Evolutionary conservation across 2,329 filamentous ascomycete genomes (phyloP).

Genomic region (Calonectria pseudoreteaudii): DNA sequence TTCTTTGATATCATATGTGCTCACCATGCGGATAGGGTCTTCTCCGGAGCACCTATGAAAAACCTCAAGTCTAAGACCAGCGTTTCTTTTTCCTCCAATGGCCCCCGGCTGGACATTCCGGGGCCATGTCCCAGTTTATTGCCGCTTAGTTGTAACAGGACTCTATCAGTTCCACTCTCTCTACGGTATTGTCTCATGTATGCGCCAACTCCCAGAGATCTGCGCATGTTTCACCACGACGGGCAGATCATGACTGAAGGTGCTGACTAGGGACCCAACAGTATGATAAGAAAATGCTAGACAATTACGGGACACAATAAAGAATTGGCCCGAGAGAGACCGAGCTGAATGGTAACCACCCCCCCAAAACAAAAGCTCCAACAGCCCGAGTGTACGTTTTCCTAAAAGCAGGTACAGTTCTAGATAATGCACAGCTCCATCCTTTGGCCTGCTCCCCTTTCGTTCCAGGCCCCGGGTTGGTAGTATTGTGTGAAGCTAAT

Average conservation of each 20-base stretch:
- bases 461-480: not conserved
- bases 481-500: not conserved
- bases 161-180: not conserved
- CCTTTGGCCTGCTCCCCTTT: not conserved
- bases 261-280: not conserved
- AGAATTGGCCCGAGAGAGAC: not conserved
- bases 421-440: not conserved
- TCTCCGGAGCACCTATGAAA: not conserved
- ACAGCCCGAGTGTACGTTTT: too few relatives aligned
- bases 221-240: not conserved
- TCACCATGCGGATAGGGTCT: too few relatives aligned
- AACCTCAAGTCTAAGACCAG: not conserved
- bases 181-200: too few relatives aligned
- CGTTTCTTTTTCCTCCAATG: not conserved
- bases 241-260: not conserved
- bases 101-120: not conserved
- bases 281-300: not conserved
- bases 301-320: not conserved
- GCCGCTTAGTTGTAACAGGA: not conserved
- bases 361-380: too few relatives aligned
- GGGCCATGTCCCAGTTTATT: not conserved
- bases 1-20: too few relatives aligned
- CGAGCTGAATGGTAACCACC: not conserved
- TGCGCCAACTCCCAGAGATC: not conserved
- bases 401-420: not conserved